These are phyloP conservation scores for Neurospora sp. DNA, from an alignment of 495 filamentous ascomycete species.

Conservation along the genomic window DNA sequence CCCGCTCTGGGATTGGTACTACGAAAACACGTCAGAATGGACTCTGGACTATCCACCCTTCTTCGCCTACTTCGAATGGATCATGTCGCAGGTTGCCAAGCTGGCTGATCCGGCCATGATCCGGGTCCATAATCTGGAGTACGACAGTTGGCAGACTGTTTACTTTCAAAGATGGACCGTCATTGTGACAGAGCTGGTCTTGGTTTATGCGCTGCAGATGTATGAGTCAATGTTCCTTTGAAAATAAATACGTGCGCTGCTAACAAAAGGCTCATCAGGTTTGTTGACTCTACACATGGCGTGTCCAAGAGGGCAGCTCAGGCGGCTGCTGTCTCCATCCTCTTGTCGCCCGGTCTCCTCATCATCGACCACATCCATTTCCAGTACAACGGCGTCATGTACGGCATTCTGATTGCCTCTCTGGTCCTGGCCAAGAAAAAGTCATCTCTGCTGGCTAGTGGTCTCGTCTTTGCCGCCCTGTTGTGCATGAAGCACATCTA, in stretches of 20 bases:
- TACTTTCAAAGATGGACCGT: conserved; percentile 89
- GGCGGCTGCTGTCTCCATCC: conserved; percentile 75
- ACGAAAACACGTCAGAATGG: conserved; percentile 96
- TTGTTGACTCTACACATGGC: conserved; percentile 55
- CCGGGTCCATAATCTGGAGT: conserved; percentile 64
- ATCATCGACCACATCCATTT: conserved; percentile 99
- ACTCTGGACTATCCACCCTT: conserved; percentile 97
- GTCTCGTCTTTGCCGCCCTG: conserved; percentile 70
- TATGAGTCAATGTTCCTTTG: conserved; percentile 22
- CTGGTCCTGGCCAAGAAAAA: conserved; percentile 70
- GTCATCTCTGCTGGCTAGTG: conserved; percentile 67
- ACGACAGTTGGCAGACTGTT: conserved; percentile 83
- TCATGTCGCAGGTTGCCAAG: conserved; percentile 70
- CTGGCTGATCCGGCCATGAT: conserved; percentile 76
- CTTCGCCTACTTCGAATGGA: conserved; percentile 95
- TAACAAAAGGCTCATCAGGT: conserved; percentile 37
- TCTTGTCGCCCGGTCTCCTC: conserved; percentile 84
- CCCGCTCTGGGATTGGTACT: conserved; percentile 87
- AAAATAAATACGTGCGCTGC: background rate
- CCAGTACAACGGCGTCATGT: conserved; percentile 97
- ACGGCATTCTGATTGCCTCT: conserved; percentile 78
- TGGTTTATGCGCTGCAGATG: conserved; percentile 77
- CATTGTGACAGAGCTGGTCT: conserved; percentile 72
- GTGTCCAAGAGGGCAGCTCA: conserved; percentile 67
- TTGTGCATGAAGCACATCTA: conserved; percentile 98